A percentile compares a stretch with the other conserved stretches of the same genome.
Evolutionary conservation across 1,284 basidiomycete genomes (phyloP).

Genomic region (Boletus sp.): DNA sequence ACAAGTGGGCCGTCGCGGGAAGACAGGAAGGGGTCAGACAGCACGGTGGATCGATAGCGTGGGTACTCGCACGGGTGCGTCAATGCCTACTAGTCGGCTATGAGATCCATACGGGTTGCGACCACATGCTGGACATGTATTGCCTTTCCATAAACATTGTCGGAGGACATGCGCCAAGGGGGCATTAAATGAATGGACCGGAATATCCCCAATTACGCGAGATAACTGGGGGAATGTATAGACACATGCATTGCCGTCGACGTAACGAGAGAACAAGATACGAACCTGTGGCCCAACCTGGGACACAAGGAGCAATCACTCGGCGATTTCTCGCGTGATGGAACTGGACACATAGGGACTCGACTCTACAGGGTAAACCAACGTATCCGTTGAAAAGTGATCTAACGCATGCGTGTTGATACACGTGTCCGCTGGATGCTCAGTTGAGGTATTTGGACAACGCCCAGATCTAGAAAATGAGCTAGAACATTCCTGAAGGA

Average conservation of each 20-base stretch:
- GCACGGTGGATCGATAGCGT: constrained; percentile 17
- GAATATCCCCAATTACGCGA: constrained; percentile 23
- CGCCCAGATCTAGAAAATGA: constrained; percentile 25
- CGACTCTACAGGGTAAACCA: constrained; percentile 9
- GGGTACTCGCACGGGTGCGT: constrained; percentile 1
- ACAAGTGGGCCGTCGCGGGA: constrained; percentile 20
- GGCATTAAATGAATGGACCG: constrained; percentile 18
- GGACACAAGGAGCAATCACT: constrained; percentile 18
- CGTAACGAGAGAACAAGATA: constrained; percentile 22
- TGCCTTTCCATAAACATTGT: constrained; percentile 8
- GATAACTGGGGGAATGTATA: constrained; percentile 8
- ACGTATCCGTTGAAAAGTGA: constrained; percentile 7
- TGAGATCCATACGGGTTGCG: constrained; percentile 12
- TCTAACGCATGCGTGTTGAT: constrained; percentile 20
- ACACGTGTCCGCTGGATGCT: constrained; percentile 24
- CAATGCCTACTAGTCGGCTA: constrained; percentile 6
- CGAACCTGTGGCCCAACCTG: constrained; percentile 8
- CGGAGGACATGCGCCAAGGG: constrained; percentile 6
- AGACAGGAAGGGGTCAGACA: constrained; percentile 3
- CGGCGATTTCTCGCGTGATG: constrained; percentile 23
- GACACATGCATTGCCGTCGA: constrained; percentile 22
- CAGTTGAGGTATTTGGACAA: constrained; percentile 20
- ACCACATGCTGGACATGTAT: constrained; percentile 6
- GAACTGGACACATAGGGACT: constrained; percentile 15
- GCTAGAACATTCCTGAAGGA: constrained; percentile 21